Conservation (phyloP, 805 yeast genomes). For the Saturnispora sekii region DNA sequence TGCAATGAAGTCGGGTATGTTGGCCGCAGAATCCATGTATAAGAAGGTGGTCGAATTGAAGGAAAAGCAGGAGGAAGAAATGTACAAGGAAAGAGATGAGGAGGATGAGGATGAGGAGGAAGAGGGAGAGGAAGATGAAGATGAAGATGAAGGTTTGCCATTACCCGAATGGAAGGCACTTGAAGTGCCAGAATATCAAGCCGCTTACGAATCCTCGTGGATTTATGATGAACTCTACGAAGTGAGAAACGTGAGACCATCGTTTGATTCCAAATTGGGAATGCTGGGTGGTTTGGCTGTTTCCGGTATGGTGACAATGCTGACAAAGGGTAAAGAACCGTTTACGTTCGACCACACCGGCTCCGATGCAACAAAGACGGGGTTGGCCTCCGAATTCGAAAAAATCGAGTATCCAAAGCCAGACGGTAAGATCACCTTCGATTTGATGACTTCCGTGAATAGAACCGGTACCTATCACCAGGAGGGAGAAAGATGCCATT, state of each 20-base stretch:
- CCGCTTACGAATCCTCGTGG: slow-evolving; percentile 69
- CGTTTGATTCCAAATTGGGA: slow-evolving; percentile 72
- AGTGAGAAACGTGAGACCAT: slow-evolving; percentile 87
- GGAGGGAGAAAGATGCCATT: slow-evolving; percentile 87
- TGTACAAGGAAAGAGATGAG: slow-evolving; percentile 23
- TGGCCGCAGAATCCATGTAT: slow-evolving; percentile 84
- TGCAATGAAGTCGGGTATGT: slow-evolving; percentile 90
- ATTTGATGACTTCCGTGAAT: slow-evolving; percentile 86
- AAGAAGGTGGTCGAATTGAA: slow-evolving; percentile 36
- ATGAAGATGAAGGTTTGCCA: slow-evolving; percentile 28
- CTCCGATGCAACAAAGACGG: slow-evolving; percentile 67
- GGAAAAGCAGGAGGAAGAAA: slow-evolving; percentile 31
- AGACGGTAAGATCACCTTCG: slow-evolving; percentile 88
- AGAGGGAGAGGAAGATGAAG: slow-evolving; percentile 33
- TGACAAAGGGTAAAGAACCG: slow-evolving; percentile 73
- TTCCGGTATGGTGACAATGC: slow-evolving; percentile 74
- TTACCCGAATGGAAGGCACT: slow-evolving; percentile 34
- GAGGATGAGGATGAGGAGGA: slow-evolving; percentile 29
- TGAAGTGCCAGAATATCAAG: slow-evolving; percentile 51
- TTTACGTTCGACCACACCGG: slow-evolving; percentile 68
- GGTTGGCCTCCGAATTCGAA: slow-evolving; percentile 50
- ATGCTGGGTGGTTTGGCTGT: slow-evolving; percentile 71
- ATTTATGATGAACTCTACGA: slow-evolving; percentile 70
- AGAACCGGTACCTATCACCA: slow-evolving; percentile 95
- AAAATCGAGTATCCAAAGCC: slow-evolving; percentile 92